Conservation (phyloP, 305 asterid species). For the Fraxinus sp. region DNA sequence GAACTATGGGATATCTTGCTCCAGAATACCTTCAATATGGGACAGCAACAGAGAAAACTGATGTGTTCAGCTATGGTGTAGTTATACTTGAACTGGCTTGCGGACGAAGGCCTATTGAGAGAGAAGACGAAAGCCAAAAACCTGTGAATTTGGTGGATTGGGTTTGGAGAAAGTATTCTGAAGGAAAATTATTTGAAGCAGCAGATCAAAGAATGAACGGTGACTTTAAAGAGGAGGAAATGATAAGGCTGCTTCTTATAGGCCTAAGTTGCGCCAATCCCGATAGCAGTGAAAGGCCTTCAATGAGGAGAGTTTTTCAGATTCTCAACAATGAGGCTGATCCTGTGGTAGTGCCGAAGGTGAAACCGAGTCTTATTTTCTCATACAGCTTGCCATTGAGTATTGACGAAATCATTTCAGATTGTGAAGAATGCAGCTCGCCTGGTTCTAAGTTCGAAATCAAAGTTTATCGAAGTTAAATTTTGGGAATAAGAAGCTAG, state of each 20-base stretch:
- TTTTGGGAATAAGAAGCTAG: background rate
- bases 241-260: constrained; percentile 37
- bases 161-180: constrained; percentile 45
- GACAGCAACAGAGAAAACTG: constrained; percentile 50
- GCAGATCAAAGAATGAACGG: constrained; percentile 36
- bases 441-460: constrained; percentile 36
- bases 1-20: constrained; percentile 54
- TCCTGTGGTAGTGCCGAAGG: constrained; percentile 40
- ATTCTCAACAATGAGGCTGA: constrained; percentile 39
- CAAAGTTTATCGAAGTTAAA: constrained; percentile 17
- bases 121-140: constrained; percentile 39
- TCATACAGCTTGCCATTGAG: constrained; percentile 43
- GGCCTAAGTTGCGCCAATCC: constrained; percentile 53
- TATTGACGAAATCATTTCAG: constrained; percentile 36
- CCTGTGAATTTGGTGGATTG: constrained; percentile 50
- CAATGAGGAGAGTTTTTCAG: constrained; percentile 50
- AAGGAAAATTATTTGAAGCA: constrained; percentile 34
- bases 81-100: constrained; percentile 47
- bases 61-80: constrained; percentile 44
- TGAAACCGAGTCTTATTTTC: constrained; percentile 39
- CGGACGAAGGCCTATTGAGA: constrained; percentile 52
- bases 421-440: constrained; percentile 23
- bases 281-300: constrained; percentile 34
- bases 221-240: constrained; percentile 33
- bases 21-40: constrained; percentile 52